Evolutionary conservation across 1,284 basidiomycete genomes (phyloP).

Genomic region (Meripilus lineatus): DNA sequence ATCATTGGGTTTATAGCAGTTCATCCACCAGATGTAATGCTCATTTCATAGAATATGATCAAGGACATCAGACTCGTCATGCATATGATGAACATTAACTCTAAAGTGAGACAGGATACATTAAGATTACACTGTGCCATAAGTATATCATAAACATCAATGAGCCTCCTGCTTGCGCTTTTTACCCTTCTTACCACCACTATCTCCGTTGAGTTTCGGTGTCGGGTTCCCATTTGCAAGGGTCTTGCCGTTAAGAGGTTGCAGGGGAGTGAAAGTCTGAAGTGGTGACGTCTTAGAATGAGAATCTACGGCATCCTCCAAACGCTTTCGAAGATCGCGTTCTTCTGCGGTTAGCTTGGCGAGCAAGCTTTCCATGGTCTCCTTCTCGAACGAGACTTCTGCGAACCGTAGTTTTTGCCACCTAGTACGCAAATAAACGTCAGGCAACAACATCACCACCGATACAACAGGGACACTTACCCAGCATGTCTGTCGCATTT

Average conservation of each 20-base stretch:
- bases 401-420: slow-evolving; percentile 75
- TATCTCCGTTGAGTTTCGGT: slow-evolving; percentile 37
- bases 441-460: slow-evolving; percentile 6
- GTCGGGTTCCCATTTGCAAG: slow-evolving; percentile 42
- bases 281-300: too few species aligned
- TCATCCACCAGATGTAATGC: too few species aligned
- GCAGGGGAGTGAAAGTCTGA: slow-evolving; percentile 34
- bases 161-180: slow-evolving; percentile 43
- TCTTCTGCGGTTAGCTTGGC: slow-evolving; percentile 61
- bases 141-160: background rate
- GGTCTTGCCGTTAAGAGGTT: slow-evolving; percentile 36
- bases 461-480: slow-evolving; percentile 35
- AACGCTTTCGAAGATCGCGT: slow-evolving; percentile 65
- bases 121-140: too few species aligned
- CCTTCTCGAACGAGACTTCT: slow-evolving; percentile 68
- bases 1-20: too few species aligned
- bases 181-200: slow-evolving; percentile 48
- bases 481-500: slow-evolving; percentile 76
- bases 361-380: slow-evolving; percentile 59
- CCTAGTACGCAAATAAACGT: slow-evolving; percentile 32
- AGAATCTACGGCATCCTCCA: slow-evolving; percentile 66
- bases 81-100: too few species aligned
- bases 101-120: too few species aligned
- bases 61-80: too few species aligned
- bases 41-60: too few species aligned